phyloP scores from a whole-genome alignment of 441 rosid species.

The Arabidopsis hybrid region DNA sequence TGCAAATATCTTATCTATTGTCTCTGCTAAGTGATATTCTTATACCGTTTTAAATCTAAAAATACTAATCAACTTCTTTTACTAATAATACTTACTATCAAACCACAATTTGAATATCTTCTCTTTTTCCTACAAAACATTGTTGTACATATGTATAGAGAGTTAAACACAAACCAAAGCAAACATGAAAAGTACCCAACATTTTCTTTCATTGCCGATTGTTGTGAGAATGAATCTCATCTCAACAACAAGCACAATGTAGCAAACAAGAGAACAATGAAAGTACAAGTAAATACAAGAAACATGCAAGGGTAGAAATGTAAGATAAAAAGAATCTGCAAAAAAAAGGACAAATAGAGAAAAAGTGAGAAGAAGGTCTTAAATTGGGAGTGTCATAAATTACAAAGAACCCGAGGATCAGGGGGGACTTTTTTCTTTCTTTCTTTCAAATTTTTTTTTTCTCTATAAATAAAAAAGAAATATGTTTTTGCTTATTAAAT shows the following conservation, averaged over 20 bases:
- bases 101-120: too few relatives aligned
- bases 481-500: too few relatives aligned
- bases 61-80: too few relatives aligned
- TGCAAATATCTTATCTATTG: too few relatives aligned
- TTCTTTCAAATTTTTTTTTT: not conserved
- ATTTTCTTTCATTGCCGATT: not conserved
- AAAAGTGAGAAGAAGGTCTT: conserved; percentile 34
- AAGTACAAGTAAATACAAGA: conserved; percentile 29
- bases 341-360: conserved; percentile 41
- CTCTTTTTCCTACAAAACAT: too few relatives aligned
- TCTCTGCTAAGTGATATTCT: too few relatives aligned
- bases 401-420: conserved; percentile 60
- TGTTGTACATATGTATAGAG: not conserved
- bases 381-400: conserved; percentile 61
- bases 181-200: not conserved
- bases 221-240: not conserved
- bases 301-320: conserved; percentile 22
- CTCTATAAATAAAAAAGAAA: not conserved
- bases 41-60: too few relatives aligned
- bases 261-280: conserved; percentile 30
- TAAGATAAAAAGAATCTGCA: conserved; percentile 14
- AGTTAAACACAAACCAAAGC: not conserved
- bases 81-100: too few relatives aligned
- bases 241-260: conserved; percentile 5
- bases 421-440: conserved; percentile 35